Percentiles rank a stretch among this genome's conserved stretches.
phyloP scores from a whole-genome alignment of 2,329 filamentous ascomycete species.

The Aspergillus pseudotamarii region DNA sequence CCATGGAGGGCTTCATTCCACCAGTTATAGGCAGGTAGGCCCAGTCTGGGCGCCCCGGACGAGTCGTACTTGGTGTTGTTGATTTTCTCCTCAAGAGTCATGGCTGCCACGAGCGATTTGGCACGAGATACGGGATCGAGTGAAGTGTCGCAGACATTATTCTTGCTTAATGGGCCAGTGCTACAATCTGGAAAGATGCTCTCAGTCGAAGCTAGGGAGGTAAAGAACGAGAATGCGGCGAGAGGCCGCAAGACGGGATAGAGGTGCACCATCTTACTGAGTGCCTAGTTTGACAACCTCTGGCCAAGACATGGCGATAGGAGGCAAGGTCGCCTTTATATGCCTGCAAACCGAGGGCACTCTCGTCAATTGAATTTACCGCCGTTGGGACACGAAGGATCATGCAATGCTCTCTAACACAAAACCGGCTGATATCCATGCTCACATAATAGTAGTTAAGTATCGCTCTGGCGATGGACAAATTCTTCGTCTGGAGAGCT shows the following conservation, averaged over 20 bases:
- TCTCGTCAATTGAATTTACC: too few species aligned
- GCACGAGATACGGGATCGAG: constrained; percentile 41
- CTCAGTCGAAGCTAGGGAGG: not conserved
- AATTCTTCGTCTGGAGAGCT: not conserved
- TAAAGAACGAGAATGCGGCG: not conserved
- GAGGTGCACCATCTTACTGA: not conserved
- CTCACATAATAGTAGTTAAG: not conserved
- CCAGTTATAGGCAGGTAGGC: constrained; percentile 61
- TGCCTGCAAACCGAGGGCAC: not conserved
- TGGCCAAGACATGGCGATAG: not conserved
- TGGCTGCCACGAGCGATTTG: constrained; percentile 44
- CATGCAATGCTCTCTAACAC: not conserved
- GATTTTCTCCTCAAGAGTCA: constrained; percentile 57
- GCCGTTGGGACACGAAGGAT: too few species aligned
- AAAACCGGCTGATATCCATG: not conserved
- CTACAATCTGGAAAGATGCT: constrained; percentile 51
- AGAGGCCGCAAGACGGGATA: not conserved
- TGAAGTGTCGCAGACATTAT: constrained; percentile 52
- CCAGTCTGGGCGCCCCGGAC: constrained; percentile 56
- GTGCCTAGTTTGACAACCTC: not conserved
- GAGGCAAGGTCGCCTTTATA: not conserved
- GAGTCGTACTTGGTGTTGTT: constrained; percentile 50
- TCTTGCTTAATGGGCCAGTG: constrained; percentile 51
- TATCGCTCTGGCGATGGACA: not conserved
- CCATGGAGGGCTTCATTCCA: constrained; percentile 66